These are phyloP conservation scores for Hansenula anomala DNA, from an alignment of 1,139 yeast genomes.

Conservation along the genomic window DNA sequence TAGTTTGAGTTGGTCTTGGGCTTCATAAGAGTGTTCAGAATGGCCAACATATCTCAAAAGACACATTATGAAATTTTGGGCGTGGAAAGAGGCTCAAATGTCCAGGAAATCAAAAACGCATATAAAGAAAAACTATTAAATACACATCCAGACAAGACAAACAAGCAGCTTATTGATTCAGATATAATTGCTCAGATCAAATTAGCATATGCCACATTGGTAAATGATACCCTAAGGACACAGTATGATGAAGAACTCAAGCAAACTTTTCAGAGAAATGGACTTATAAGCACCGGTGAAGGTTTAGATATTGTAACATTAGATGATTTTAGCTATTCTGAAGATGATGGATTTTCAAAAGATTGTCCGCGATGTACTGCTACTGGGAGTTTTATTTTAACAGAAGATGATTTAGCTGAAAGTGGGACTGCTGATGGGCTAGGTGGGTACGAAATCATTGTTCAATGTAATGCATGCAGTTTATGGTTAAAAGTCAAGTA, in stretches of 20 bases:
- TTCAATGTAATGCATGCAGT: constrained; percentile 80
- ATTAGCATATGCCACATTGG: constrained; percentile 54
- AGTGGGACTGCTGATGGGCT: constrained; percentile 44
- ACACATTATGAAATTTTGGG: constrained; percentile 50
- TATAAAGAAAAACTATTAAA: constrained; percentile 54
- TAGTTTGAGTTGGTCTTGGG: no score
- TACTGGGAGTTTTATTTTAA: constrained; percentile 47
- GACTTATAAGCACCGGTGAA: constrained; percentile 50
- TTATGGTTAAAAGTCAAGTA: constrained; percentile 76
- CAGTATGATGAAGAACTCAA: constrained; percentile 46
- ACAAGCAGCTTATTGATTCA: constrained; percentile 11
- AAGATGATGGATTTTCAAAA: constrained; percentile 37
- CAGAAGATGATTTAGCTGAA: constrained; percentile 54
- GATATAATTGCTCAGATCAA: constrained; percentile 41
- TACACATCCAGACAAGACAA: constrained; percentile 73
- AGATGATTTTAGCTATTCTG: constrained; percentile 46
- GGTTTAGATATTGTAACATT: constrained; percentile 65
- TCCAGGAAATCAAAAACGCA: constrained; percentile 49
- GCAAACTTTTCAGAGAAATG: constrained; percentile 37
- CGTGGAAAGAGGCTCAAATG: constrained; percentile 33
- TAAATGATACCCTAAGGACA: constrained; percentile 33
- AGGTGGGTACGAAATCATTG: constrained; percentile 62
- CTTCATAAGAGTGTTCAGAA: no score
- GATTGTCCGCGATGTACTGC: constrained; percentile 74
- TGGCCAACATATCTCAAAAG: constrained; percentile 2